Evolutionary conservation across 352 stramenopile genomes (phyloP).

Genomic region (Hyaloperonospora arabidopsidis): DNA sequence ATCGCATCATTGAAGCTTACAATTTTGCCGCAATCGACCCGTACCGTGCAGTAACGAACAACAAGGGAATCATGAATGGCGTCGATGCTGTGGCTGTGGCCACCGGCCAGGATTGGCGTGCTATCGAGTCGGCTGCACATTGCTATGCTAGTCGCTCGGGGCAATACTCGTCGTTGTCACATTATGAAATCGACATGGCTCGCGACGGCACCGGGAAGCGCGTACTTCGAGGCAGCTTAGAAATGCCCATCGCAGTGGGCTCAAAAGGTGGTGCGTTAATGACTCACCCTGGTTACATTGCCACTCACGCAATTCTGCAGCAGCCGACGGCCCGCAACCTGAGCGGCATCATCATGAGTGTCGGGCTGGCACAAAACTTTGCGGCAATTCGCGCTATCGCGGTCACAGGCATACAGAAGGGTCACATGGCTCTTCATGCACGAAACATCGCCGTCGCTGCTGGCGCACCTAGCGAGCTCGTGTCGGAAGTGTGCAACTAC

Average conservation of each 20-base stretch:
- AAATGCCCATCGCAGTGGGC: slow-evolving; percentile 74
- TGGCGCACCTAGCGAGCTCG: slow-evolving; percentile 68
- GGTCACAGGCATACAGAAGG: slow-evolving; percentile 82
- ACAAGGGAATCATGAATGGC: slow-evolving; percentile 88
- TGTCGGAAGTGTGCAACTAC: slow-evolving; percentile 79
- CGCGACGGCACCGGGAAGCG: slow-evolving; percentile 28
- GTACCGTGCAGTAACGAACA: slow-evolving; percentile 82
- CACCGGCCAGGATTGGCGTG: slow-evolving; percentile 80
- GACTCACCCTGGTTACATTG: slow-evolving; percentile 71
- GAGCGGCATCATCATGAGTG: slow-evolving; percentile 65
- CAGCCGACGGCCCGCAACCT: slow-evolving; percentile 56
- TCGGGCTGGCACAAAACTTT: slow-evolving; percentile 84
- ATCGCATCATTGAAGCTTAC: slow-evolving; percentile 76
- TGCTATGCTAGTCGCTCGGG: slow-evolving; percentile 73
- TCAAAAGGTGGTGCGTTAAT: slow-evolving; percentile 77
- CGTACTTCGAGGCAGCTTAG: slow-evolving; percentile 60
- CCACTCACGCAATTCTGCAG: slow-evolving; percentile 70
- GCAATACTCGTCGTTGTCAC: slow-evolving; percentile 73
- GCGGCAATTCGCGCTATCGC: slow-evolving; percentile 76
- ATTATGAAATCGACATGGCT: slow-evolving; percentile 49
- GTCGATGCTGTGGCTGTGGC: slow-evolving; percentile 75
- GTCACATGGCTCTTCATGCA: slow-evolving; percentile 82
- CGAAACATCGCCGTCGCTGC: slow-evolving; percentile 82
- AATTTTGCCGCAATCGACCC: slow-evolving; percentile 80
- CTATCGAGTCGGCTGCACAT: slow-evolving; percentile 76